Evolutionary conservation across 2,329 filamentous ascomycete genomes (phyloP), one percentile per base, ranked within the genome.

Genomic region (Fusarium luffae): DNA sequence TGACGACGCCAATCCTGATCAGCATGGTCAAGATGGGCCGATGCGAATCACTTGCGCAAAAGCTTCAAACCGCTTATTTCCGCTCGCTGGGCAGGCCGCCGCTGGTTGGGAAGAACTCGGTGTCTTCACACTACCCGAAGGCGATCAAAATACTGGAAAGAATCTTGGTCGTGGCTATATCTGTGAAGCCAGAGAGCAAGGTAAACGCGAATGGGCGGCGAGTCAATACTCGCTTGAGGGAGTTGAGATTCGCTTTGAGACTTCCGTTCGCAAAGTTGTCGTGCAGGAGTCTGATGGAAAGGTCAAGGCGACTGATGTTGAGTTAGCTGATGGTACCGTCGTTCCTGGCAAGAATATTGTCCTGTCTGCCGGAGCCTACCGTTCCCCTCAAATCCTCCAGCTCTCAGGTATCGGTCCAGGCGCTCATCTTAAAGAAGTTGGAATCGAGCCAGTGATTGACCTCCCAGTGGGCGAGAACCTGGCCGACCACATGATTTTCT

Each of bases 401-500:
- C 78, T 85, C 7, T 84, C 81, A 10, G 84, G 84, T 43, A 80
- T 87, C 40, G 84, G 84, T 0, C 77, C 81, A 1, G 72, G 76
- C 0, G 69, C 74, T 0, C 78, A 82, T 13, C 78, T 88, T 1
- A 42, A 79, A 11, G 71, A 77, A 18, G 76, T 82, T 65, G 74
- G 79, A 10, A 85, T 87, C 28, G 65, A 79, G 25, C 40, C 54
- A 23, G 27, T 69, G 2, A 19, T 81, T 9, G 78, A 85, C 48
- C 78, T 83, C 1, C 81, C 82, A 1, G 86, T 88, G 2, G 86
- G 85, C 7, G 78, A 85, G 68, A 83, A 84, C 56, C 42, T 78
- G 23, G 56, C 64, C 2, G 76, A 78, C 14, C 75, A 78, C 48
- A 57, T 73, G 73, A 54, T 73, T 50, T 66, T 74, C 63, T 74